Evolutionary conservation across 176 grass and related monocot genomes (phyloP).

Genomic region (Oryza meridionalis): DNA sequence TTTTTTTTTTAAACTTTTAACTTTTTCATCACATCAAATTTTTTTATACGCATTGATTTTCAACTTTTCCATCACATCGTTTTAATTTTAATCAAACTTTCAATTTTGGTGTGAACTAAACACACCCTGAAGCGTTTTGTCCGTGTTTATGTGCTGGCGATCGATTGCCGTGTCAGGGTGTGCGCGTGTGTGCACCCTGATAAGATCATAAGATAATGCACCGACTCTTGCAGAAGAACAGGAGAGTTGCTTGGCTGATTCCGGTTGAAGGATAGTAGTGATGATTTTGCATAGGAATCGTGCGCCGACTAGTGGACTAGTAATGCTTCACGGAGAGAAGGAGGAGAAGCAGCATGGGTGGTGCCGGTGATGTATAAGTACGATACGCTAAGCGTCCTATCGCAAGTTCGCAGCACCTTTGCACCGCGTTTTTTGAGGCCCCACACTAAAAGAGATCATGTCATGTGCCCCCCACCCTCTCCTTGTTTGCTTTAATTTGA

Average conservation of each 20-base stretch:
- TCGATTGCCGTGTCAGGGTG: conserved; percentile 16
- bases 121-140: background rate
- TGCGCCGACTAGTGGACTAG: background rate
- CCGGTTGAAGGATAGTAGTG: background rate
- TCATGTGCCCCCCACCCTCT: background rate
- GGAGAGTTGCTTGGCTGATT: background rate
- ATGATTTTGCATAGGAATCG: background rate
- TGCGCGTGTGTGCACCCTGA: background rate
- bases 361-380: background rate
- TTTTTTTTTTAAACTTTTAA: no score
- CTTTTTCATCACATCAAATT: no score
- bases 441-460: background rate
- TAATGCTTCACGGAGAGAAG: conserved; percentile 20
- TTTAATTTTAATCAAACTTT: no score
- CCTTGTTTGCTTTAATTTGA: background rate
- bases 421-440: conserved; percentile 2
- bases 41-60: no score
- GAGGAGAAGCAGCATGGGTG: background rate
- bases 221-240: background rate
- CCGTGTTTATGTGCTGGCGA: background rate
- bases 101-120: no score
- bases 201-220: background rate
- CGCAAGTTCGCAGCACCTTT: conserved; percentile 13
- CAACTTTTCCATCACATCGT: no score
- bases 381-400: conserved; percentile 18